Conservation (phyloP, 495 filamentous ascomycete species). For the Glarea lozoyensis region DNA sequence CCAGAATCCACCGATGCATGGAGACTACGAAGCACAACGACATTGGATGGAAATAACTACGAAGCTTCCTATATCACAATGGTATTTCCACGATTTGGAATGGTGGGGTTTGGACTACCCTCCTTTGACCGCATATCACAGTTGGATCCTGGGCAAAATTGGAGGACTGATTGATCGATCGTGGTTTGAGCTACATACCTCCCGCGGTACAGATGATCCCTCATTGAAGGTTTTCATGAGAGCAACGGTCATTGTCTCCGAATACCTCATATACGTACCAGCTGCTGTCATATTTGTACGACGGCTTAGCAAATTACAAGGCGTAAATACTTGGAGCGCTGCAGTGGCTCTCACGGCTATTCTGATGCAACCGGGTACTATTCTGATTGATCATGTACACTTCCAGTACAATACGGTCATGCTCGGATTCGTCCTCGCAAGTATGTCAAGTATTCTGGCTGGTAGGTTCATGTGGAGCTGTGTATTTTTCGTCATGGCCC, state of each 20-base stretch:
- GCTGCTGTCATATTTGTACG: constrained; percentile 77
- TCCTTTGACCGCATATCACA: constrained; percentile 94
- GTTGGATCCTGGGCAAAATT: constrained; percentile 84
- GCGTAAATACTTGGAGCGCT: constrained; percentile 63
- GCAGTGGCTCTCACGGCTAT: constrained; percentile 83
- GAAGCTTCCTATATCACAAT: constrained; percentile 80
- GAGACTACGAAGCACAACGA: constrained; percentile 93
- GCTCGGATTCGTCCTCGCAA: constrained; percentile 80
- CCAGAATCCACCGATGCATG: constrained; percentile 79
- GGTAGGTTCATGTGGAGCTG: constrained; percentile 79
- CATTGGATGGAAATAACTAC: constrained; percentile 98
- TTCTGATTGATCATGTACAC: constrained; percentile 94
- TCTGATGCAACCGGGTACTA: constrained; percentile 84
- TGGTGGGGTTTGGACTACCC: constrained; percentile 99
- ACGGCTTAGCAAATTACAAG: constrained; percentile 60
- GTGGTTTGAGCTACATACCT: constrained; percentile 85
- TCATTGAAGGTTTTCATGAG: constrained; percentile 91
- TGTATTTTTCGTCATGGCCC: constrained; percentile 85
- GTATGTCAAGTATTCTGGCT: constrained; percentile 79
- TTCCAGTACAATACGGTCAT: constrained; percentile 99
- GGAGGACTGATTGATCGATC: constrained; percentile 66
- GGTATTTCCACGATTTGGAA: constrained; percentile 93
- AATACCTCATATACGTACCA: constrained; percentile 83
- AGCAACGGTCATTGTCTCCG: constrained; percentile 77
- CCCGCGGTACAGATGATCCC: constrained; percentile 70